Evolutionary conservation across 176 grass and related monocot genomes (phyloP), one percentile per base, ranked within the genome.

Genomic region (Zea mays): DNA sequence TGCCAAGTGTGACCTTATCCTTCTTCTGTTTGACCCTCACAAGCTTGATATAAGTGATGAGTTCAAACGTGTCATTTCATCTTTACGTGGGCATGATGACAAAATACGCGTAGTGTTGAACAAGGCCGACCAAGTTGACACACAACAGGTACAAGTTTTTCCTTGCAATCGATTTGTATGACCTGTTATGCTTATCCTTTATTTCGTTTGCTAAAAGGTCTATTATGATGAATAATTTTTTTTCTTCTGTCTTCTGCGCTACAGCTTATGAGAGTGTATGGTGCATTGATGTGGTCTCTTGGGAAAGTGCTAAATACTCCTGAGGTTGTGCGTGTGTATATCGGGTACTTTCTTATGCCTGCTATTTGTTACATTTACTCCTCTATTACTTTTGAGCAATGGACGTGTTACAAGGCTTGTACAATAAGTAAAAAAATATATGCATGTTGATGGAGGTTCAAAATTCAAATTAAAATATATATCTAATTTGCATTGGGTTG

Each of bases 201-300:
- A 19, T 42, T 85, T 74, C 45, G 5, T 75, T 61, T 37, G 3
- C 9, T 10, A 69, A 14, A 54, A 15, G n/a, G 37, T 62, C 5
- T 19, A 15, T n/a, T 69, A 40, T 42, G 50, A 27, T 63, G 70
- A 70, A 37, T 47, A 17, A 55, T 20, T 50, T 70, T 39, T 16
- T 4, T 45, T n/a, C 38, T 5, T 46, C 33, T 27, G 27, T 27
- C 69, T 71, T 33, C 54, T 71, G 57, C 56, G 17, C 6, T 70
- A 65, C 89, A 99, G 96, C 85, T 99, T 55, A 99, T 99, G 96
- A 95, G 96, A 86, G 92, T 99, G n/a, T 95, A 99, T 55, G 92
- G 96, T 78, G 89, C 96, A 27, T 79, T 95, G 67, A 95, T 92
- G 90, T 99, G 96, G 96, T 99, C 89, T 43, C 87, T 95, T 37